phyloP scores from a whole-genome alignment of 768 basidiomycete genomes.

The Pilatotrama ljubarskyi region DNA sequence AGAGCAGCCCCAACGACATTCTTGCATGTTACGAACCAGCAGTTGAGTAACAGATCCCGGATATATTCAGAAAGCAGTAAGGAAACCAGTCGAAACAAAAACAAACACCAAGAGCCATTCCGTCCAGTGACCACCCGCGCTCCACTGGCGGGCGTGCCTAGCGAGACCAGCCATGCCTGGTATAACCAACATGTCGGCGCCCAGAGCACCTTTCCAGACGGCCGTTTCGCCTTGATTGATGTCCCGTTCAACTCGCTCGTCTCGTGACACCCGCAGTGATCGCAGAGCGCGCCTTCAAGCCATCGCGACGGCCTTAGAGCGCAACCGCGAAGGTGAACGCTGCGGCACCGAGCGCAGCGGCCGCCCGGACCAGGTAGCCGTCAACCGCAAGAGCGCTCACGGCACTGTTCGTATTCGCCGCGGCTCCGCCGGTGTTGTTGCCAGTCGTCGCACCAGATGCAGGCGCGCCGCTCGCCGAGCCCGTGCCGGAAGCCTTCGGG shows the following conservation, averaged over 20 bases:
- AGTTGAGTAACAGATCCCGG: background rate
- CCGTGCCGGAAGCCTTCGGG: background rate
- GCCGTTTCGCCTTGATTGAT: background rate
- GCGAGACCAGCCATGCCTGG: too few species aligned
- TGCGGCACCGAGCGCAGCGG: conserved; percentile 23
- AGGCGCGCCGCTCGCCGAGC: conserved; percentile 3
- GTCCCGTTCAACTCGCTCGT: too few species aligned
- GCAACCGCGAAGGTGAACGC: conserved; percentile 27
- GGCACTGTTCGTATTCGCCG: conserved; percentile 13
- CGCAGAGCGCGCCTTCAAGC: too few species aligned
- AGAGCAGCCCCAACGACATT: too few species aligned
- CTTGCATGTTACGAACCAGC: too few species aligned
- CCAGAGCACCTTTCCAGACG: background rate
- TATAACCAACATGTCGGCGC: background rate
- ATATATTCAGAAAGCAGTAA: background rate
- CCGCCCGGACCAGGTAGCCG: conserved; percentile 21
- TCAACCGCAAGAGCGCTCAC: conserved; percentile 16
- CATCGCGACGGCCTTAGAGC: conserved; percentile 13
- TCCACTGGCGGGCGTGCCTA: too few species aligned
- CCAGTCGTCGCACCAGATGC: background rate
- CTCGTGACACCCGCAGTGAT: too few species aligned
- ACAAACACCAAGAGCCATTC: background rate
- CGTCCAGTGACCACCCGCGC: background rate
- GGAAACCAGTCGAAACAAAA: background rate
- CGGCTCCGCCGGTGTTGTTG: conserved; percentile 2